Evolutionary conservation across 2,329 filamentous ascomycete species (phyloP), one percentile per base, ranked within the genome.

Genomic region (Cytospora schulzeri): DNA sequence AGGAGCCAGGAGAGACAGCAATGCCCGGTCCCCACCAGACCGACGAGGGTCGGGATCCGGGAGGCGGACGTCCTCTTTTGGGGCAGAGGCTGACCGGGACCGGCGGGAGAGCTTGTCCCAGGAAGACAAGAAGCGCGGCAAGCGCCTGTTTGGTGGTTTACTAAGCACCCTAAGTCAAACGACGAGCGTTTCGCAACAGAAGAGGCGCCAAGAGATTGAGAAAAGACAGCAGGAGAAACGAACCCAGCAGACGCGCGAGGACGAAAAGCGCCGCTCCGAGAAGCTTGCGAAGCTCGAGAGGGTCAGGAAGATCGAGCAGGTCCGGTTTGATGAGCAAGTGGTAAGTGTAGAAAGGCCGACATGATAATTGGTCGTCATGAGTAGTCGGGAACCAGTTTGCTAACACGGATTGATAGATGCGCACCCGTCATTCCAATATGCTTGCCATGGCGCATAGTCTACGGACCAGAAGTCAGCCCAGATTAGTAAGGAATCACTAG

Each of bases 121-220:
- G 64, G 91, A 96, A 71, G 94, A 98, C 74, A 92, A 89, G 76
- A 92, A 91, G 74, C 89, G 94, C 45, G 91, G 91, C 26, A 90
- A 91, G 76, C 86, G 94, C 60, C 82, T 98, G 66, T 97, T 97
- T 73, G 93, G 94, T 67, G 91, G 89, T 41, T 79, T 96, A 63
- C 80, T 95, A 66, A 91, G 84, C 74, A 92, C 90, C 45, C 83
- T 96, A 66, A 92, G 89, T 76, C 91, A 94, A 77, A 88, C 85
- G 71, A 84, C 83, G 73, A 85, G 81, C 69, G 82, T 74, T 79
- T 82, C 79, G 69, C 85, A 82, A 80, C 87, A 90, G 77, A 89
- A 85, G 77, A 88, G 86, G 71, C 88, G 91, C 64, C 85, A 85
- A 67, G 93, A 94, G 75, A 93, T 94, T 75, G 93, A 95, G 79